phyloP scores from a whole-genome alignment of 257 asterid genomes.

The Solanum chiquidenum region DNA sequence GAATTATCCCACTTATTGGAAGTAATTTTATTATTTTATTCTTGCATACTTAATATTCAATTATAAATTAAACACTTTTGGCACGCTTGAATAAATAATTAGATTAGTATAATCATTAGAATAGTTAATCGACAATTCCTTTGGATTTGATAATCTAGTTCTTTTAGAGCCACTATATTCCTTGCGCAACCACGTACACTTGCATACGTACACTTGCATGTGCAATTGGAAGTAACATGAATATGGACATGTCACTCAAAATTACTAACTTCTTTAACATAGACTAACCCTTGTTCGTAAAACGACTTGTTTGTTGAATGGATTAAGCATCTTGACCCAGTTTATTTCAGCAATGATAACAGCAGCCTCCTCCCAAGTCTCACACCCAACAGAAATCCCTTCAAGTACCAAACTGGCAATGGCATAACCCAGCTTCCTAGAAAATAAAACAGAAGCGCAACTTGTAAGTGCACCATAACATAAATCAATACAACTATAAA shows the following conservation, averaged over 20 bases:
- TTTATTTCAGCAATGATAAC: conserved; percentile 36
- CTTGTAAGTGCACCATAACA: background rate
- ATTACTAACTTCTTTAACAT: background rate
- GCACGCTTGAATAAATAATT: background rate
- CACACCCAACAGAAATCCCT: conserved; percentile 43
- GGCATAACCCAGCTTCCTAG: conserved; percentile 56
- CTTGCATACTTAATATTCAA: background rate
- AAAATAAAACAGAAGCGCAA: background rate
- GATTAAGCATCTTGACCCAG: conserved; percentile 59
- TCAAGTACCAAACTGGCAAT: conserved; percentile 53
- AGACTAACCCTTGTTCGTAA: conserved; percentile 51
- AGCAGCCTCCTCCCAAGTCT: conserved; percentile 66
- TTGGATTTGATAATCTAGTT: background rate
- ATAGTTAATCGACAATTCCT: background rate
- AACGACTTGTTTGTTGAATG: conserved; percentile 42
- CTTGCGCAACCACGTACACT: background rate
- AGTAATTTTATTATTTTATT: background rate
- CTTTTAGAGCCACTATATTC: background rate
- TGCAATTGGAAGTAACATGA: background rate
- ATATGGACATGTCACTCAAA: background rate
- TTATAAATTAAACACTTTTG: background rate
- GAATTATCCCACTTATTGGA: background rate
- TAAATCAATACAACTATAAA: background rate
- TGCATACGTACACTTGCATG: background rate
- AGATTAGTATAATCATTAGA: background rate